Conservation (phyloP, 2,329 filamentous ascomycete genomes). For the Hymenoscyphus repandus region DNA sequence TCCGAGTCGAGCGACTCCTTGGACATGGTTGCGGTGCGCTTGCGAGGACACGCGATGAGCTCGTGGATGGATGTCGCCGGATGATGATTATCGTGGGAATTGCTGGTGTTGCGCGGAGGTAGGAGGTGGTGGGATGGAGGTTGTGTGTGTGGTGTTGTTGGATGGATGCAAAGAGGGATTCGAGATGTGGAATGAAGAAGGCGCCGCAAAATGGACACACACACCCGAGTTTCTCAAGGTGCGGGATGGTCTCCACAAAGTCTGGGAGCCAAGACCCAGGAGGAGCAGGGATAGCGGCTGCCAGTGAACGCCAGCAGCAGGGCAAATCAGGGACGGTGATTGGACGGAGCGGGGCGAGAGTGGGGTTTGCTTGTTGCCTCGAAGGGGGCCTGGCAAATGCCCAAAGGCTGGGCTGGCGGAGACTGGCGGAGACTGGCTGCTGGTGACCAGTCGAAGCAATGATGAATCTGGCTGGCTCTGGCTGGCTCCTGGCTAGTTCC, state of each 20-base stretch:
- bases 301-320: slow-evolving; percentile 1
- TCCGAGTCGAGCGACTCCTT: slow-evolving; percentile 51
- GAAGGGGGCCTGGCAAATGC: too few species aligned
- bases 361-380: too few species aligned
- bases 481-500: too few species aligned
- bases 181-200: slow-evolving; percentile 23
- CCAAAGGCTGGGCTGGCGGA: too few species aligned
- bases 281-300: slow-evolving; percentile 3
- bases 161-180: slow-evolving; percentile 11
- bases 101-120: not conserved
- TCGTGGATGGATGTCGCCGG: not conserved
- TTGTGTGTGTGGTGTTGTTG: slow-evolving; percentile 9
- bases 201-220: slow-evolving; percentile 12
- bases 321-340: too few species aligned
- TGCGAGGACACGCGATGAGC: slow-evolving; percentile 4
- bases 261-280: not conserved
- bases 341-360: too few species aligned
- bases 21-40: slow-evolving; percentile 25
- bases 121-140: slow-evolving; percentile 8
- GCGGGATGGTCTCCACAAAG: not conserved
- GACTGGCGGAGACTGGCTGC: too few species aligned
- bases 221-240: slow-evolving; percentile 9
- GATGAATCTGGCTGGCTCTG: too few species aligned
- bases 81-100: not conserved
- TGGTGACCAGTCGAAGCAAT: too few species aligned